Base-by-base conservation (phyloP, 768 basidiomycete genomes). In the Rhodotorula taiwanensis region DNA sequence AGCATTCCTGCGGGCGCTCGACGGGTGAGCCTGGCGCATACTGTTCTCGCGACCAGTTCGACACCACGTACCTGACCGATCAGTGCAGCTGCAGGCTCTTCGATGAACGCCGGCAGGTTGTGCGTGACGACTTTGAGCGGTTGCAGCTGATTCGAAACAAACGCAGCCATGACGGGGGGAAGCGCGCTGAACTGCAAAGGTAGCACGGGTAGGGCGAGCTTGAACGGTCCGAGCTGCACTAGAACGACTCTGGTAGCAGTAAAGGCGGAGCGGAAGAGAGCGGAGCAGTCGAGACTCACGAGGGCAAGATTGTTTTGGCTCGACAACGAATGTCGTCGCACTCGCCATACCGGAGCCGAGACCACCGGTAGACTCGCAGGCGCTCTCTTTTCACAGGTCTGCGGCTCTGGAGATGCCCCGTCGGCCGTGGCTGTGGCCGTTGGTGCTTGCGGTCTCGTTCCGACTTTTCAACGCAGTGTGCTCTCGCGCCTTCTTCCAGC, bases 401-500 rank as follows among this genome's bases (percentile, higher is more conserved):
- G n/a, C n/a, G n/a, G 36, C 36, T 44, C 43, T 44, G 41, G 41
- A 11, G 41, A 18, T 44, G 20, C 15, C 43, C 43, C 20, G 11
- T 10, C 43, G 20, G 20, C 13, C 15, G 20, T 2, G 30, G 30
- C 20, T 9, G 4, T 30, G 30, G 31, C 33, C 50, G 49, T 55
- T 52, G 42, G 52, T 60, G 8, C n/a, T 74, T 34, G 58, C 75
- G 6, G 61, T 77, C 55, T 23, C 59, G 2, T 36, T 77, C 51
- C 75, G 77, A 5, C 60, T 74, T 13, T 13, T 73, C 13, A 62
- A 73, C 50, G 86, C 89, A 0, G 73, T 93, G 36, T 76, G 78
- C 44, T 92, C 89, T 0, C 80, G 81, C 57, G 89, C 92, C 7
- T 88, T 87, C 78, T 98, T 98, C 75, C 93, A 97, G 75, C 92